Conservation (phyloP, 164 flowering plant species). For the Liriodendron chinense region DNA sequence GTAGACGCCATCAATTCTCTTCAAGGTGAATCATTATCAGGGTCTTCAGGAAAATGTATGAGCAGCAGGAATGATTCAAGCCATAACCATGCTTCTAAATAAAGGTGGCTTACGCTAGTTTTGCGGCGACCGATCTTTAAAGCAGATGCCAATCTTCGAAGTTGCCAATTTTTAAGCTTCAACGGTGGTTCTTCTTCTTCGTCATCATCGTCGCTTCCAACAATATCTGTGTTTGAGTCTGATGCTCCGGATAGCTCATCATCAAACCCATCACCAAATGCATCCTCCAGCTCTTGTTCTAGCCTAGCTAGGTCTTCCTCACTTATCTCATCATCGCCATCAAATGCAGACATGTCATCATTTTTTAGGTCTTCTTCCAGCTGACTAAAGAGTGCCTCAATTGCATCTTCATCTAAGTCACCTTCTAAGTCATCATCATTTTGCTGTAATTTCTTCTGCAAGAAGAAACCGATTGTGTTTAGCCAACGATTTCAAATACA, state of each 20-base stretch:
- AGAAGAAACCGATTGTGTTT: neutral
- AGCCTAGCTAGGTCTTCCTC: conserved; percentile 82
- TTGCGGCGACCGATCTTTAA: conserved; percentile 86
- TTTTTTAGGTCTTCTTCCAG: conserved; percentile 84
- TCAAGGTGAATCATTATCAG: neutral
- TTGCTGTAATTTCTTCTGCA: conserved; percentile 23
- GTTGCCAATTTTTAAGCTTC: conserved; percentile 86
- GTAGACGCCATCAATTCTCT: neutral
- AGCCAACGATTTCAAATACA: neutral
- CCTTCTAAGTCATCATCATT: conserved; percentile 29
- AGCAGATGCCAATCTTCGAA: conserved; percentile 72
- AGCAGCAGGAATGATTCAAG: neutral
- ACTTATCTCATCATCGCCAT: conserved; percentile 60
- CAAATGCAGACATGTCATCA: conserved; percentile 39
- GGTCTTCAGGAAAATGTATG: neutral
- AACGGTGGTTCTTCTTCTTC: conserved; percentile 58
- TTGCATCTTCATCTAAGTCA: conserved; percentile 70
- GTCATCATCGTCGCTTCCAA: conserved; percentile 25
- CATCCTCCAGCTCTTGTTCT: conserved; percentile 65
- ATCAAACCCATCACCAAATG: conserved; percentile 37
- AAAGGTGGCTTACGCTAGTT: conserved; percentile 55
- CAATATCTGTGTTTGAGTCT: conserved; percentile 14
- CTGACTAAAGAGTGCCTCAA: conserved; percentile 73
- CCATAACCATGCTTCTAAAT: neutral
- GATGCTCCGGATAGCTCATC: conserved; percentile 38